Percentiles rank a stretch among this genome's conserved stretches.
These are phyloP conservation scores for Pseudogymnoascus sp. DNA, from an alignment of 2,329 filamentous ascomycete genomes.

Conservation along the genomic window DNA sequence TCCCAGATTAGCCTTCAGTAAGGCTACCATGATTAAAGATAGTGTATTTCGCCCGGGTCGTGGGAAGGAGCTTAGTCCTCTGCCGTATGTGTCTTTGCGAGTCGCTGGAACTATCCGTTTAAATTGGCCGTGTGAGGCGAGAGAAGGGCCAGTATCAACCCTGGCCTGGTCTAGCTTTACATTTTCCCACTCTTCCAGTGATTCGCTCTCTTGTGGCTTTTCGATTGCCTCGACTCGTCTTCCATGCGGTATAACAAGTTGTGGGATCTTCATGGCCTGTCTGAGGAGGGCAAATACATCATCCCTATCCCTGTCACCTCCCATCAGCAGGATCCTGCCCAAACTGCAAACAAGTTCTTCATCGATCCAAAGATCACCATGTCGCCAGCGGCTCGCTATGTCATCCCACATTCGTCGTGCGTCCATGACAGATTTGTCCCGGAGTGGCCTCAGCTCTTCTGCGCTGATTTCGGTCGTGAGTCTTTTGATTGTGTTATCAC, in stretches of 20 bases:
- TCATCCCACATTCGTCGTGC: constrained; percentile 76
- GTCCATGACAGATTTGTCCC: constrained; percentile 50
- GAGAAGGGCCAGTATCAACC: constrained; percentile 5
- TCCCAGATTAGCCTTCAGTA: constrained; percentile 54
- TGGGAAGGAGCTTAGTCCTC: constrained; percentile 31
- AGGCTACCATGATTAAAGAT: constrained; percentile 61
- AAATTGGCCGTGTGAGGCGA: constrained; percentile 8
- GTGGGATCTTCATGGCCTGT: constrained; percentile 72
- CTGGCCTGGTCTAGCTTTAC: not conserved
- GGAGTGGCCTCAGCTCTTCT: constrained; percentile 31
- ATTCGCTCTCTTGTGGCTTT: constrained; percentile 2
- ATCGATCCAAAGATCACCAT: constrained; percentile 65
- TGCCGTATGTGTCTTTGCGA: constrained; percentile 13
- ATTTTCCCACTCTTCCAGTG: constrained; percentile 10
- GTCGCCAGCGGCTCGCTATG: constrained; percentile 67
- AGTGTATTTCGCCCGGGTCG: constrained; percentile 53
- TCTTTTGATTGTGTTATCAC: constrained; percentile 36
- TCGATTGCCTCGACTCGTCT: not conserved
- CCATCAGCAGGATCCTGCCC: constrained; percentile 68
- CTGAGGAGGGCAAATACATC: constrained; percentile 71
- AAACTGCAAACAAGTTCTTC: constrained; percentile 75
- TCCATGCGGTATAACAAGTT: constrained; percentile 29
- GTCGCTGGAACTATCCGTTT: constrained; percentile 15
- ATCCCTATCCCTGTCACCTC: constrained; percentile 57
- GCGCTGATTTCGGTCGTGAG: constrained; percentile 23